phyloP scores from a whole-genome alignment of 345 rosid genomes.

The Populus nigra region DNA sequence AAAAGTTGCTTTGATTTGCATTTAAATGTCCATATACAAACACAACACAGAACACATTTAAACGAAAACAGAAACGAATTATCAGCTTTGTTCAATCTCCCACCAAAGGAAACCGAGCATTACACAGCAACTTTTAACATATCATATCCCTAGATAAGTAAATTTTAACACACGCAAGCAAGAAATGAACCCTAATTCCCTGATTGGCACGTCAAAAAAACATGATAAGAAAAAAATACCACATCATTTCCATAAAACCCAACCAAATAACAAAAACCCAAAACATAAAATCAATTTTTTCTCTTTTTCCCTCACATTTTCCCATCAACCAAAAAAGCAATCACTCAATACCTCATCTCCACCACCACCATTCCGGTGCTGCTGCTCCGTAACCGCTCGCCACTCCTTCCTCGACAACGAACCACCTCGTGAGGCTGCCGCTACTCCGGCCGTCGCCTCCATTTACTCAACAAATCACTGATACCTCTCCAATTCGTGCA shows the following conservation, averaged over 20 bases:
- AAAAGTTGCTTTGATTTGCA: too few species aligned
- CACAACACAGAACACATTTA: not conserved
- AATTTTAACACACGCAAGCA: not conserved
- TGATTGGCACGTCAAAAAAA: not conserved
- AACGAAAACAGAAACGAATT: not conserved
- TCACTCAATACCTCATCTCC: conserved; percentile 41
- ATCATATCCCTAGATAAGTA: not conserved
- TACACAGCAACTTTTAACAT: too few species aligned
- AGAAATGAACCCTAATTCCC: not conserved
- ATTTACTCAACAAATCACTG: conserved; percentile 46
- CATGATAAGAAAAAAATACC: not conserved
- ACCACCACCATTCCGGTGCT: conserved; percentile 52
- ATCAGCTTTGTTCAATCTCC: not conserved
- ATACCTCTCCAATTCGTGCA: conserved; percentile 22
- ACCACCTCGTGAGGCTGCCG: conserved; percentile 58
- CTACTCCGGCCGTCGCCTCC: conserved; percentile 72
- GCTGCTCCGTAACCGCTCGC: conserved; percentile 79
- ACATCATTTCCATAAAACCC: not conserved
- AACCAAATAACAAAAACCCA: not conserved
- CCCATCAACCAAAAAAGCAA: not conserved
- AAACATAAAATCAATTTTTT: not conserved
- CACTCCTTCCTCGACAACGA: conserved; percentile 79
- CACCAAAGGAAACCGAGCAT: not conserved
- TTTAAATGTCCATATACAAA: not conserved
- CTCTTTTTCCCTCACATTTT: not conserved